These are phyloP conservation scores for Saccharomycopsis hybrid DNA, from an alignment of 1,139 yeast species.

Conservation along the genomic window DNA sequence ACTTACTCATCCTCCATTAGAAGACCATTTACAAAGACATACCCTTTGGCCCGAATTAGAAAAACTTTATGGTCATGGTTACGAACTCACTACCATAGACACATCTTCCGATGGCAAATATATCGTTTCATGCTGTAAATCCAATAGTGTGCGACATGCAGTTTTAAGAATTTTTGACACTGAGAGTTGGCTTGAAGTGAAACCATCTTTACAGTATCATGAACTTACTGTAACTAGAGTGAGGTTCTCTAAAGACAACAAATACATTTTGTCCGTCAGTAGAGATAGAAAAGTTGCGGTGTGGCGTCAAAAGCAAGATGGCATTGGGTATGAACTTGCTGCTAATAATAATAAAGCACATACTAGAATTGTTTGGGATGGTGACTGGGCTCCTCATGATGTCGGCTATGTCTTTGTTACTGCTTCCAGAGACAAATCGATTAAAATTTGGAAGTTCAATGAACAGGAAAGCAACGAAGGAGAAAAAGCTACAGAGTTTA, in stretches of 20 bases:
- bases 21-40: constrained; percentile 84
- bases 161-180: constrained; percentile 72
- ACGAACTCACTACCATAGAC: constrained; percentile 80
- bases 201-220: constrained; percentile 45
- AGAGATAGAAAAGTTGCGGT: constrained; percentile 84
- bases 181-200: constrained; percentile 53
- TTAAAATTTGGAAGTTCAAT: constrained; percentile 61
- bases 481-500: constrained; percentile 23
- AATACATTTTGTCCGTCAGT: constrained; percentile 69
- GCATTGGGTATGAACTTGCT: constrained; percentile 33
- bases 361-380: constrained; percentile 90
- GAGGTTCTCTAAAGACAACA: constrained; percentile 67
- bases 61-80: constrained; percentile 95
- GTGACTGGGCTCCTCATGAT: constrained; percentile 64
- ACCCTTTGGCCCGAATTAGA: constrained; percentile 94
- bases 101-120: constrained; percentile 55
- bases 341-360: constrained; percentile 68
- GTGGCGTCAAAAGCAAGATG: constrained; percentile 46
- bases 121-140: constrained; percentile 87
- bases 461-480: no score
- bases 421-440: constrained; percentile 77
- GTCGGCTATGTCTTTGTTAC: constrained; percentile 54
- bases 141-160: constrained; percentile 80
- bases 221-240: constrained; percentile 79
- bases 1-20: constrained; percentile 56